Evolutionary conservation across 371 early-diverging fungal species (phyloP).

Genomic region (Nematocida ironsii): DNA sequence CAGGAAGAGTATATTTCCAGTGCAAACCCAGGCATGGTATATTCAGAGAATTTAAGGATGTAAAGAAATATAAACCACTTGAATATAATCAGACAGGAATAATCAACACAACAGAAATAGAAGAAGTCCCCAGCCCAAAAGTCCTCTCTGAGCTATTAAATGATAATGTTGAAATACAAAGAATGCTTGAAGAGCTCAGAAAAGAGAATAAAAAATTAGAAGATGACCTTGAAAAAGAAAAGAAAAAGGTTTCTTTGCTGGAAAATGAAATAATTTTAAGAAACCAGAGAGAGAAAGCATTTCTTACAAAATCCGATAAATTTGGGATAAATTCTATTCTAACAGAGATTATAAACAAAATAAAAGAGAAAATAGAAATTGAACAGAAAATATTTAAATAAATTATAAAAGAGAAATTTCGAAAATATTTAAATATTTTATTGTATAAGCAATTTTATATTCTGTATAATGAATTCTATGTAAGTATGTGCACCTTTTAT

Average conservation of each 20-base stretch:
- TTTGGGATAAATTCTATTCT: constrained; percentile 19
- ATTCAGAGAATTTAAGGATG: constrained; percentile 20
- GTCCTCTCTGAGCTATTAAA: constrained; percentile 14
- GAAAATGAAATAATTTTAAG: constrained; percentile 6
- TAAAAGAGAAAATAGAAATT: constrained; percentile 50
- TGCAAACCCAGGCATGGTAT: constrained; percentile 46
- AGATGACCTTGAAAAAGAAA: constrained; percentile 20
- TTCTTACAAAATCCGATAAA: neutral
- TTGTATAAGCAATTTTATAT: neutral
- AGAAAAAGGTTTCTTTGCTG: neutral
- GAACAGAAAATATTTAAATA: constrained; percentile 25
- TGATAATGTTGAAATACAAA: constrained; percentile 53
- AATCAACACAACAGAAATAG: constrained; percentile 5
- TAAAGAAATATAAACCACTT: constrained; percentile 15
- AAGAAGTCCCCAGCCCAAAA: constrained; percentile 1
- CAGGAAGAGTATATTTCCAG: constrained; percentile 28
- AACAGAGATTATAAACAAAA: constrained; percentile 36
- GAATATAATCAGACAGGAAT: constrained; percentile 56
- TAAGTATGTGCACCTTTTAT: constrained; percentile 11
- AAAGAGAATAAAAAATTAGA: constrained; percentile 39
- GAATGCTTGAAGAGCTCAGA: constrained; percentile 30
- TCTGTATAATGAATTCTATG: constrained; percentile 27
- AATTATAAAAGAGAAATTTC: neutral
- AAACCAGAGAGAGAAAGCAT: neutral
- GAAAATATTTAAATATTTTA: neutral